Evolutionary conservation across 768 basidiomycete genomes (phyloP), one percentile per base, ranked within the genome.

Genomic region (Tephrocybe sp.): DNA sequence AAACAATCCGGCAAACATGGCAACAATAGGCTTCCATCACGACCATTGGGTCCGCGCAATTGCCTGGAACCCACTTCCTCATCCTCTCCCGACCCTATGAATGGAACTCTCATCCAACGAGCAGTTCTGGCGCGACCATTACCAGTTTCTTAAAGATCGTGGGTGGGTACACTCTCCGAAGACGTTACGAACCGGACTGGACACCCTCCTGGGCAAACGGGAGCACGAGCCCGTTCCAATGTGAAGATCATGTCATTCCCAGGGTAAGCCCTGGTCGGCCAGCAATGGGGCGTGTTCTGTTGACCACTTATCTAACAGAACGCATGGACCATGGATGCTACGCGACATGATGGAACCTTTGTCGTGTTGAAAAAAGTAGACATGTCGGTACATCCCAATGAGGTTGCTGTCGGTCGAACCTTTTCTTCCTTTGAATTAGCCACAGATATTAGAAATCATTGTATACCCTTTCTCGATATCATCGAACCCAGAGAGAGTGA

Each of bases 81-180:
- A n/a, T n/a, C n/a, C n/a, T n/a, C n/a, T n/a, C n/a, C n/a, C n/a
- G n/a, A n/a, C 28, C 28, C 28, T 11, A 30, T 30, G 28, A 30
- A n/a, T 11, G 28, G 28, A 30, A 5, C 28, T 30, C 28, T 30
- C 28, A 30, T 30, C 28, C 6, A 5, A 5, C 11, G 28, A 30
- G 28, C 5, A 5, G 11, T 30, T 30, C 28, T 30, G 28, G 28
- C 48, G 58, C 1, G 59, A 63, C 38, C 64, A 61, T 39, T 60
- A 65, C 24, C 18, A 50, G 17, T 70, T 64, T 65, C 55, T 70
- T 4, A 46, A 59, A 20, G 54, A 62, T 8, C 53, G 54, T 45
- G 68, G 72, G 54, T 45, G 68, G 72, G 3, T 72, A 72, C 50
- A 54, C 42, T 12, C 63, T 73, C n/a, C 67, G 65, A 2, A 60